phyloP scores from a whole-genome alignment of 2,329 filamentous ascomycete genomes.

The Penicillium paneum region DNA sequence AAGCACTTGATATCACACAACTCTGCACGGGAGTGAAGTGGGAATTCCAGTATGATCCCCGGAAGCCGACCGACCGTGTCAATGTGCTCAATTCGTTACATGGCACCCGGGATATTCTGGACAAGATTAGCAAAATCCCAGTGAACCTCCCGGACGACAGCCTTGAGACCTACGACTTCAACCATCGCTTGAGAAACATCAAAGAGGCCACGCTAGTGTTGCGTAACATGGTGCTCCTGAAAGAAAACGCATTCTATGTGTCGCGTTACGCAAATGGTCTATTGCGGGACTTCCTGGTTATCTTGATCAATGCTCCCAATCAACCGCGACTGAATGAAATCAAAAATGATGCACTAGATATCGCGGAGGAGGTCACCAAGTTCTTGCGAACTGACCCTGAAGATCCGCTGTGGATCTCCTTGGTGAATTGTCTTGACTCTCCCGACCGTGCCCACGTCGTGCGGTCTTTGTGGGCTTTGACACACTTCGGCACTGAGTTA shows the following conservation, averaged over 20 bases:
- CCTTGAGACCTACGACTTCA: slow-evolving; percentile 68
- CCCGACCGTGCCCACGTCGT: slow-evolving; percentile 79
- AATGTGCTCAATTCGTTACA: slow-evolving; percentile 62
- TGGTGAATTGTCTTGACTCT: slow-evolving; percentile 58
- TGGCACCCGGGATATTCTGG: slow-evolving; percentile 69
- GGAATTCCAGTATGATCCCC: slow-evolving; percentile 67
- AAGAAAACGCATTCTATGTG: slow-evolving; percentile 81
- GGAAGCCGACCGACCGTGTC: slow-evolving; percentile 50
- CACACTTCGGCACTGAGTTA: slow-evolving; percentile 82
- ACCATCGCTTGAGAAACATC: slow-evolving; percentile 69
- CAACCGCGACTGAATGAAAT: slow-evolving; percentile 72
- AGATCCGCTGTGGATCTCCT: slow-evolving; percentile 74
- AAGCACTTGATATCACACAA: slow-evolving; percentile 72
- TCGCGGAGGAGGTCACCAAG: slow-evolving; percentile 83
- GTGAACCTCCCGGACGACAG: slow-evolving; percentile 60
- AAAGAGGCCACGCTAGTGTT: slow-evolving; percentile 85
- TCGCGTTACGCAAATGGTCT: slow-evolving; percentile 63
- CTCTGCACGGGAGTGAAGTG: slow-evolving; percentile 81
- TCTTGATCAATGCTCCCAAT: slow-evolving; percentile 73
- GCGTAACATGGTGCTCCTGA: slow-evolving; percentile 92
- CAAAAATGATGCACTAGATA: slow-evolving; percentile 87
- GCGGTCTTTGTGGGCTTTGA: slow-evolving; percentile 74
- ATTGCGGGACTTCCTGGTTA: slow-evolving; percentile 76
- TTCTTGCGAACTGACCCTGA: slow-evolving; percentile 69
- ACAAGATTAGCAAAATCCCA: slow-evolving; percentile 64